phyloP scores from a whole-genome alignment of 768 basidiomycete species.

The Calocera viscosa region DNA sequence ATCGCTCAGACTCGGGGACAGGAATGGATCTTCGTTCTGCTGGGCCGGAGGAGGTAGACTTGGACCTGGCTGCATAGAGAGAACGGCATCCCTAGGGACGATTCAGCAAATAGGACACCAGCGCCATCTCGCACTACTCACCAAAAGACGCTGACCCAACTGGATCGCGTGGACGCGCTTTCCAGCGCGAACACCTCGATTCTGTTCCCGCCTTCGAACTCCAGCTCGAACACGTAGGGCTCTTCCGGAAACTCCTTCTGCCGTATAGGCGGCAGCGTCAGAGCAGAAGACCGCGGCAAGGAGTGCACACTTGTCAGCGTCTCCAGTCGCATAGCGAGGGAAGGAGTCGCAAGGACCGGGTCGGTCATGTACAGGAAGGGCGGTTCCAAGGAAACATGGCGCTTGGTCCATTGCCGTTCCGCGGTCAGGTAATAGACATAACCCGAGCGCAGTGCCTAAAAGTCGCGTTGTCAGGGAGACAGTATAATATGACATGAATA shows the following conservation, averaged over 20 bases:
- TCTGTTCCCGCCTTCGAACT: neutral
- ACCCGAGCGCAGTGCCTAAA: neutral
- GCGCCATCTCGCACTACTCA: too few relatives aligned
- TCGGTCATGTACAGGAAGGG: constrained; percentile 4
- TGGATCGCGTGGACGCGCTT: neutral
- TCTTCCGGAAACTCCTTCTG: constrained; percentile 6
- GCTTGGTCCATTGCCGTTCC: neutral
- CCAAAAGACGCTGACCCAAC: constrained; percentile 6
- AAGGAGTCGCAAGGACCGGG: neutral
- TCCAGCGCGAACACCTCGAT: neutral
- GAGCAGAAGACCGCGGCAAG: neutral
- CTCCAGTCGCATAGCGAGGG: neutral
- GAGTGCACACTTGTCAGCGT: constrained; percentile 6
- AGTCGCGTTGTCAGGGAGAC: neutral
- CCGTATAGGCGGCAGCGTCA: neutral
- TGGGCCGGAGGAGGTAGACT: neutral
- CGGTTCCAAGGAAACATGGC: neutral
- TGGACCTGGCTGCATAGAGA: neutral
- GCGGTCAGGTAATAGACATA: neutral
- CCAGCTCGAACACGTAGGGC: constrained; percentile 2
- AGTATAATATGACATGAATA: neutral
- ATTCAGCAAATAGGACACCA: too few relatives aligned
- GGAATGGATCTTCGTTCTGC: neutral
- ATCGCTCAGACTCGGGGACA: neutral
- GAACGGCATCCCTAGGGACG: neutral